Percentiles rank a stretch among this genome's conserved stretches.
These are phyloP conservation scores for Ottelia alismoides DNA, from an alignment of 106 monocot species.

Conservation along the genomic window DNA sequence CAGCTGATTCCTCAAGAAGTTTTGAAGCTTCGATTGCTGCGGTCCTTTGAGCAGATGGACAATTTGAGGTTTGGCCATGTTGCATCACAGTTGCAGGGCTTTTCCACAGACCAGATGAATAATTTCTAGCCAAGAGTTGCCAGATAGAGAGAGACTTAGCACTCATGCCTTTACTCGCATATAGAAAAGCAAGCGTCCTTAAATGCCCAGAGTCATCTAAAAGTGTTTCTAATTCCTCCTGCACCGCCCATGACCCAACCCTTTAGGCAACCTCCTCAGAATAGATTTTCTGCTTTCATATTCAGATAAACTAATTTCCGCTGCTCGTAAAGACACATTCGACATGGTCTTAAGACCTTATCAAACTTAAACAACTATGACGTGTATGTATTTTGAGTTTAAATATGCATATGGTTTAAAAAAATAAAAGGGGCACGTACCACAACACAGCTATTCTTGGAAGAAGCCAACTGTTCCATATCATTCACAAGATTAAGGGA, in stretches of 20 bases:
- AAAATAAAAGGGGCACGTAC: conserved; percentile 27
- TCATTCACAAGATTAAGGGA: conserved; percentile 75
- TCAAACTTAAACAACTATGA: too few relatives aligned
- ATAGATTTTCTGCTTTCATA: conserved; percentile 28
- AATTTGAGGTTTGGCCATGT: conserved; percentile 8
- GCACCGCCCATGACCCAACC: conserved; percentile 55
- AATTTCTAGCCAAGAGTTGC: conserved; percentile 76
- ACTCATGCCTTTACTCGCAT: conserved; percentile 92
- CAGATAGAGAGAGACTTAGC: conserved; percentile 86
- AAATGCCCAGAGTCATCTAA: conserved; percentile 92
- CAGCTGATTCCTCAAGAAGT: conserved; percentile 74
- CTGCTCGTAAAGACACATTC: conserved; percentile 21
- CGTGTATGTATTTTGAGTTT: too few relatives aligned
- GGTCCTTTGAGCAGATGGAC: conserved; percentile 31
- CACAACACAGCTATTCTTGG: conserved; percentile 84
- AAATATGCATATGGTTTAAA: not conserved
- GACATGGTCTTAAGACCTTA: conserved; percentile 20
- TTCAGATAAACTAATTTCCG: conserved; percentile 32
- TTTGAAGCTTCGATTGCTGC: conserved; percentile 92
- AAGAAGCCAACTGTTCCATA: conserved; percentile 95
- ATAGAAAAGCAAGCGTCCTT: conserved; percentile 95
- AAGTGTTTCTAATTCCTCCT: conserved; percentile 96
- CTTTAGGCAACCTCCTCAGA: conserved; percentile 42
- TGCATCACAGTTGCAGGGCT: conserved; percentile 18
- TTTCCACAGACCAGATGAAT: conserved; percentile 71